Evolutionary conservation across 2,329 filamentous ascomycete species (phyloP).

Genomic region (Berkeleyomyces basicola): DNA sequence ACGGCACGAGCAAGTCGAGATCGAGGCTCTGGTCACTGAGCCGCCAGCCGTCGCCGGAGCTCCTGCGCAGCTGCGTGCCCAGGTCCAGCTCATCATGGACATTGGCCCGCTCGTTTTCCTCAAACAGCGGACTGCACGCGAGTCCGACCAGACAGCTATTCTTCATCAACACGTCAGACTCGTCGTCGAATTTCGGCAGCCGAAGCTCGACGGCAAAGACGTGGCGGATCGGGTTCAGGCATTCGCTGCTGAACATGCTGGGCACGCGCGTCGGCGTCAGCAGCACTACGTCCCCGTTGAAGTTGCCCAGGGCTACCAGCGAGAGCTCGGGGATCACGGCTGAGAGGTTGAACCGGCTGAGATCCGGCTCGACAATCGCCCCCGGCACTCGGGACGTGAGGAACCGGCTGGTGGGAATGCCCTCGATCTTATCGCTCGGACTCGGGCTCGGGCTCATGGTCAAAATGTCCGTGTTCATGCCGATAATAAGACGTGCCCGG

Average conservation of each 20-base stretch:
- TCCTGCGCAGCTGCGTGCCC: background rate
- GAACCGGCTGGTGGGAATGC: too few relatives aligned
- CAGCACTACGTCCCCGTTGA: slow-evolving; percentile 48
- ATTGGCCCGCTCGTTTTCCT: slow-evolving; percentile 18
- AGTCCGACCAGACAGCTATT: slow-evolving; percentile 46
- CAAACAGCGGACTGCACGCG: slow-evolving; percentile 48
- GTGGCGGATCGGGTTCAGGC: slow-evolving; percentile 15
- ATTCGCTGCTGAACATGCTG: slow-evolving; percentile 15
- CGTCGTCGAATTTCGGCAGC: slow-evolving; percentile 31
- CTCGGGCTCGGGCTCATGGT: background rate
- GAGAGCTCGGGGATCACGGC: slow-evolving; percentile 49
- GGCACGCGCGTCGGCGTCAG: slow-evolving; percentile 31
- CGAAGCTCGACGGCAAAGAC: slow-evolving; percentile 38
- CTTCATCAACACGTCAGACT: slow-evolving; percentile 27
- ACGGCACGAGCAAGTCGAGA: background rate
- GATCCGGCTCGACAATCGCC: background rate
- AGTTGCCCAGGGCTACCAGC: slow-evolving; percentile 49
- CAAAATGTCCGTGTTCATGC: background rate
- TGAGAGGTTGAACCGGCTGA: background rate
- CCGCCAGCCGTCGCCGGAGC: background rate
- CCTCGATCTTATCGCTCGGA: background rate
- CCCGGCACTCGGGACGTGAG: background rate
- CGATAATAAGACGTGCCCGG: background rate
- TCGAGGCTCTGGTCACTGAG: background rate
- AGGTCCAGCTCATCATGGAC: background rate